Evolutionary conservation across 305 asterid genomes (phyloP).

Genomic region (Plantago coronopus): DNA sequence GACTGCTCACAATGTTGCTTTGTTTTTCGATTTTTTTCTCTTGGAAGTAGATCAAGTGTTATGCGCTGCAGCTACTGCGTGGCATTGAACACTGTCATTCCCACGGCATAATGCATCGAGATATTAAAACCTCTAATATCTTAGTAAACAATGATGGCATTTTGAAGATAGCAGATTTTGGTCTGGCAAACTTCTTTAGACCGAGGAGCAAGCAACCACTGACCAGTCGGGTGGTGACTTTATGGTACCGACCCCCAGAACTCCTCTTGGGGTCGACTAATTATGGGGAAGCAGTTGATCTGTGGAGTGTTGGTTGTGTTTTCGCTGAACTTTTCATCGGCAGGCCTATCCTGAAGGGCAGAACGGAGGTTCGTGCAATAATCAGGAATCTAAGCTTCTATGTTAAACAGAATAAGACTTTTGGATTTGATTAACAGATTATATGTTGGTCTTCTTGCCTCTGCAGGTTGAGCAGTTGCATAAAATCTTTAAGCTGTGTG

Average conservation of each 20-base stretch:
- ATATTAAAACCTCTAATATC: slow-evolving; percentile 73
- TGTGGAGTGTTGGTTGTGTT: slow-evolving; percentile 93
- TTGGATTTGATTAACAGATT: neutral
- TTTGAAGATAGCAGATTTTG: slow-evolving; percentile 86
- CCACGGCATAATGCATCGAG: slow-evolving; percentile 78
- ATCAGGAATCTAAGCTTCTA: neutral
- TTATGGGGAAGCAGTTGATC: slow-evolving; percentile 65
- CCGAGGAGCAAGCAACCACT: slow-evolving; percentile 50
- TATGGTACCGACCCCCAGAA: slow-evolving; percentile 94
- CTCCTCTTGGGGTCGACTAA: slow-evolving; percentile 77
- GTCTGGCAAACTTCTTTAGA: slow-evolving; percentile 57
- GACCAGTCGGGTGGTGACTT: slow-evolving; percentile 85
- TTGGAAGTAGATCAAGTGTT: slow-evolving; percentile 68
- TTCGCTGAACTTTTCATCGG: slow-evolving; percentile 84
- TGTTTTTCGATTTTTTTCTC: slow-evolving; percentile 5
- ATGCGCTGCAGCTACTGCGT: slow-evolving; percentile 57
- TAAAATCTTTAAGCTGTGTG: slow-evolving; percentile 82
- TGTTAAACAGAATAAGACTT: neutral
- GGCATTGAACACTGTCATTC: slow-evolving; percentile 89
- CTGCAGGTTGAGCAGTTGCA: slow-evolving; percentile 90
- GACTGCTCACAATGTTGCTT: neutral
- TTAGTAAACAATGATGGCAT: slow-evolving; percentile 71
- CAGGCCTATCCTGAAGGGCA: slow-evolving; percentile 79
- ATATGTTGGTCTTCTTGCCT: neutral
- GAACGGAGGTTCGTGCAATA: slow-evolving; percentile 61